phyloP scores from a whole-genome alignment of 164 flowering plant genomes.

The Annona cherimola region DNA sequence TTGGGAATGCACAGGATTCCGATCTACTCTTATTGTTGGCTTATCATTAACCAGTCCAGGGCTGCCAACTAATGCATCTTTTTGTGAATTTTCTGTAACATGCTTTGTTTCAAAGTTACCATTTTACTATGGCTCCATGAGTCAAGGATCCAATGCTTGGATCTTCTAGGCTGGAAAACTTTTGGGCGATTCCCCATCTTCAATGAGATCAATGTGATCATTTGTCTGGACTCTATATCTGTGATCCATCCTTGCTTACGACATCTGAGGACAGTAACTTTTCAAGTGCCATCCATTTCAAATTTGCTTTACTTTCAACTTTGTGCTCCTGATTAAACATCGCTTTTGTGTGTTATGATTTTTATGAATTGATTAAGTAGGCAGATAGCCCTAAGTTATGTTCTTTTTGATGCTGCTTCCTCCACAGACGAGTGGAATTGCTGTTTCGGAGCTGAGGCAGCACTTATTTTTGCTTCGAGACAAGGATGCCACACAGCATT shows the following conservation, averaged over 20 bases:
- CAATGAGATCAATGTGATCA: neutral
- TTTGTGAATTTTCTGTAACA: too few relatives aligned
- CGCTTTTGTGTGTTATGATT: neutral
- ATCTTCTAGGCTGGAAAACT: too few relatives aligned
- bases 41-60: too few relatives aligned
- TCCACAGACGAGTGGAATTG: slow-evolving; percentile 91
- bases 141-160: too few relatives aligned
- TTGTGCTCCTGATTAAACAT: neutral
- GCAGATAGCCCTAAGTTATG: neutral
- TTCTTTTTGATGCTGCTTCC: neutral
- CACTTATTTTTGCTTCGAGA: slow-evolving; percentile 83
- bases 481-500: slow-evolving; percentile 82
- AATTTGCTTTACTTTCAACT: neutral
- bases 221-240: neutral
- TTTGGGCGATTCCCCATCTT: neutral
- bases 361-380: neutral
- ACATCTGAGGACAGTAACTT: too few relatives aligned
- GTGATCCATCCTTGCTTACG: neutral
- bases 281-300: neutral
- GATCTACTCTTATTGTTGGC: too few relatives aligned
- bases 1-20: too few relatives aligned
- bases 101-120: too few relatives aligned
- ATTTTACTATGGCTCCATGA: too few relatives aligned
- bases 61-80: too few relatives aligned
- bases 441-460: slow-evolving; percentile 67